A percentile compares a stretch with the other conserved stretches of the same genome.
phyloP scores from a whole-genome alignment of 2,329 filamentous ascomycete species.

The Orbilia javanica region DNA sequence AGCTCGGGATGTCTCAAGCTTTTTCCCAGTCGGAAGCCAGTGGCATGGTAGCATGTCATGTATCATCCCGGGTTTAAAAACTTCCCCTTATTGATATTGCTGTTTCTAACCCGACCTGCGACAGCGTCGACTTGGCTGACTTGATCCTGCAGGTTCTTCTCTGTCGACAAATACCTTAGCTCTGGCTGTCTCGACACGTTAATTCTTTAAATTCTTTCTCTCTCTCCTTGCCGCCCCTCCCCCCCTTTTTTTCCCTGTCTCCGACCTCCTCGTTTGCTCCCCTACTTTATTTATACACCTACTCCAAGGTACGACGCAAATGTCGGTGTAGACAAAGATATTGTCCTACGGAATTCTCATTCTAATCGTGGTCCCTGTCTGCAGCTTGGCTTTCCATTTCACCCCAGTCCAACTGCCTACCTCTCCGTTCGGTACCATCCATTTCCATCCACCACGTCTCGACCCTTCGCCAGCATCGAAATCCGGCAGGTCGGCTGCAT shows the following conservation, averaged over 20 bases:
- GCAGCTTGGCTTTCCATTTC: not conserved
- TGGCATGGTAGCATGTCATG: too few relatives aligned
- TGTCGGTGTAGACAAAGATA: not conserved
- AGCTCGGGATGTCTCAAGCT: slow-evolving; percentile 13
- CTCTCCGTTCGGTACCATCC: slow-evolving; percentile 19
- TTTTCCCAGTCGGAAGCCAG: not conserved
- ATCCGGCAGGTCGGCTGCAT: slow-evolving; percentile 5
- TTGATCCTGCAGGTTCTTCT: too few relatives aligned
- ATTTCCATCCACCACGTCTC: not conserved
- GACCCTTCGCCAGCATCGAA: not conserved
- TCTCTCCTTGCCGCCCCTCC: not conserved
- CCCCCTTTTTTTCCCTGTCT: not conserved
- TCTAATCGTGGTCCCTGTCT: not conserved
- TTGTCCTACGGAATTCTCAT: not conserved
- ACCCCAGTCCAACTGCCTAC: slow-evolving; percentile 13
- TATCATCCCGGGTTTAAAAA: too few relatives aligned
- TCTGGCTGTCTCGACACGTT: too few relatives aligned
- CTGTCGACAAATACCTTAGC: too few relatives aligned
- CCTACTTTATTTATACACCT: not conserved
- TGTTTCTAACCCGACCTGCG: not conserved
- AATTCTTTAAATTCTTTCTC: too few relatives aligned
- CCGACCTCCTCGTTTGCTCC: not conserved
- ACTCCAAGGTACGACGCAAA: not conserved
- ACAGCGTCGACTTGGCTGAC: too few relatives aligned
- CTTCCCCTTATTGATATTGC: too few relatives aligned